These are phyloP conservation scores for Graphium sp. DNA, from an alignment of 2,329 filamentous ascomycete species.

Conservation along the genomic window DNA sequence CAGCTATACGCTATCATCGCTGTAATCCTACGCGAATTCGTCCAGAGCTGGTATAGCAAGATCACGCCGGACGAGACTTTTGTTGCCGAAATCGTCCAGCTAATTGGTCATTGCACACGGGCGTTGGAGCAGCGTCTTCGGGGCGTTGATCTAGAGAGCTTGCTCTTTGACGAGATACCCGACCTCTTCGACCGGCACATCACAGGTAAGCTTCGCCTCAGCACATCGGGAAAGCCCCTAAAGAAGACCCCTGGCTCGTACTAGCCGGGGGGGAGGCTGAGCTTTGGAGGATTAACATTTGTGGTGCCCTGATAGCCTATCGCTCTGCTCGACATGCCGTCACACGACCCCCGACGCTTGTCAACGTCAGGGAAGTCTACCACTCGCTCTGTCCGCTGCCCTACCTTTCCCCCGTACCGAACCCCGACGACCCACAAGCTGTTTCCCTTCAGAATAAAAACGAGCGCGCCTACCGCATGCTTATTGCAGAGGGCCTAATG, in stretches of 20 bases:
- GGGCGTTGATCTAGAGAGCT: slow-evolving; percentile 63
- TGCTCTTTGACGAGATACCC: slow-evolving; percentile 79
- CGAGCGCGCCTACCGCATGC: slow-evolving; percentile 70
- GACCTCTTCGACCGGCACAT: slow-evolving; percentile 68
- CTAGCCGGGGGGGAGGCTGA: no score
- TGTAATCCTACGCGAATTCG: slow-evolving; percentile 76
- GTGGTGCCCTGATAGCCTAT: no score
- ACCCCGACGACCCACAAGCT: slow-evolving; percentile 28
- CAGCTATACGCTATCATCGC: slow-evolving; percentile 81
- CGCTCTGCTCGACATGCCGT: slow-evolving; percentile 46
- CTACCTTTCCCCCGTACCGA: slow-evolving; percentile 61
- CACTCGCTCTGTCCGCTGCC: slow-evolving; percentile 72
- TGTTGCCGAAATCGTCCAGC: slow-evolving; percentile 71
- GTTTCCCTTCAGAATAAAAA: slow-evolving; percentile 51
- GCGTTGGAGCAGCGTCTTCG: slow-evolving; percentile 75
- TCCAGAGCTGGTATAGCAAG: slow-evolving; percentile 82
- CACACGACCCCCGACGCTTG: slow-evolving; percentile 39
- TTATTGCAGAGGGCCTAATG: slow-evolving; percentile 70
- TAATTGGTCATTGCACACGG: slow-evolving; percentile 82
- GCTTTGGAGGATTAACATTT: no score
- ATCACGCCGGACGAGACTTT: slow-evolving; percentile 86
- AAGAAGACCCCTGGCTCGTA: no score
- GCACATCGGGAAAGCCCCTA: no score
- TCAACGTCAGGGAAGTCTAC: slow-evolving; percentile 54
- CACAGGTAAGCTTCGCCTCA: slow-evolving; percentile 44